phyloP scores from a whole-genome alignment of 2,329 filamentous ascomycete genomes.

The Aspergillus arachidicola region DNA sequence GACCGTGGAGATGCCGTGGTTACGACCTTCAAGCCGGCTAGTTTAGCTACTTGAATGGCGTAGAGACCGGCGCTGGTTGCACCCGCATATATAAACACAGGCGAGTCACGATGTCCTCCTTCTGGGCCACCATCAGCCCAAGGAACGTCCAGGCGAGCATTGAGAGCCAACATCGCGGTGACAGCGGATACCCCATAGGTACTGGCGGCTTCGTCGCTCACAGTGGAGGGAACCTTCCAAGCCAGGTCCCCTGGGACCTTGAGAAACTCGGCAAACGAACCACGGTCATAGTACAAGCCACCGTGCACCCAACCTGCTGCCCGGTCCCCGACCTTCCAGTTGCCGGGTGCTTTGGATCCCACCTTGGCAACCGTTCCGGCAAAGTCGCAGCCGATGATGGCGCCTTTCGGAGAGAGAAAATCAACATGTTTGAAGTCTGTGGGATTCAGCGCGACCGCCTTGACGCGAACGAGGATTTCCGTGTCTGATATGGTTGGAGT shows the following conservation, averaged over 20 bases:
- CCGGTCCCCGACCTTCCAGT: constrained; percentile 5
- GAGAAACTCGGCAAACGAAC: neutral
- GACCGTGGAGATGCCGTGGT: constrained; percentile 15
- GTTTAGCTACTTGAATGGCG: constrained; percentile 15
- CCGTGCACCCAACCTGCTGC: constrained; percentile 9
- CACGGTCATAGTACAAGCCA: neutral
- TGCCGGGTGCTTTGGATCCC: neutral
- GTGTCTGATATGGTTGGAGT: neutral
- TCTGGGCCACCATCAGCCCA: neutral
- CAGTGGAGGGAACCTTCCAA: neutral
- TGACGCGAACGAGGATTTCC: constrained; percentile 27
- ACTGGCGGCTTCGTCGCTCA: neutral
- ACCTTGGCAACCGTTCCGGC: constrained; percentile 47
- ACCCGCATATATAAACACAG: constrained; percentile 13
- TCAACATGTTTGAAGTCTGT: constrained; percentile 57
- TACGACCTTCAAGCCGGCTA: constrained; percentile 12
- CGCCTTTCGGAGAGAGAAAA: constrained; percentile 30
- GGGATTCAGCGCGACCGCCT: constrained; percentile 56
- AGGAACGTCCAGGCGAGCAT: neutral
- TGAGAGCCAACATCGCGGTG: neutral
- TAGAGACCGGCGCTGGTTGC: constrained; percentile 13
- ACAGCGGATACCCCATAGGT: neutral
- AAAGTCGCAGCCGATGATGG: constrained; percentile 53
- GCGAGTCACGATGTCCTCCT: neutral
- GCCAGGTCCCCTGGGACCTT: neutral